Conservation (phyloP, 192 early-diverging fungal genomes). For the Lobosporangium transversale region DNA sequence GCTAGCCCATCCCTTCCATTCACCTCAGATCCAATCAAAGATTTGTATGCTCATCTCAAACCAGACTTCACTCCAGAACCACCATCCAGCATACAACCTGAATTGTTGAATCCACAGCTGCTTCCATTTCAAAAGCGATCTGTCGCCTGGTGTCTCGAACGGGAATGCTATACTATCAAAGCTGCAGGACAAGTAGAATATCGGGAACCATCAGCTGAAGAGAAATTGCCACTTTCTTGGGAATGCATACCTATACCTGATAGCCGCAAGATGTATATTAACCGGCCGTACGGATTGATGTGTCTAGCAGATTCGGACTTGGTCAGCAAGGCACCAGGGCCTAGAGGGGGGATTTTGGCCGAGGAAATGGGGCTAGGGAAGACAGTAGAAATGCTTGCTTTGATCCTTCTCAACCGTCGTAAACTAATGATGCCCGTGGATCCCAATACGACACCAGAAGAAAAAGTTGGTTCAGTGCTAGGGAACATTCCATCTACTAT, state of each 20-base stretch:
- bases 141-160: constrained; percentile 24
- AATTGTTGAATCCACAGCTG: constrained; percentile 3
- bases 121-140: constrained; percentile 27
- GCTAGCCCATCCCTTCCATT: background rate
- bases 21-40: constrained; percentile 23
- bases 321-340: background rate
- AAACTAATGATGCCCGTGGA: background rate
- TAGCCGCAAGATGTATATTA: constrained; percentile 5
- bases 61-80: constrained; percentile 4
- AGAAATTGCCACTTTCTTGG: constrained; percentile 36
- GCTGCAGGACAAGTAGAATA: constrained; percentile 17
- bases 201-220: constrained; percentile 4
- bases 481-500: too few relatives aligned
- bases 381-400: constrained; percentile 69
- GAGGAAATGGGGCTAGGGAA: constrained; percentile 80
- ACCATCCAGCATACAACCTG: constrained; percentile 13
- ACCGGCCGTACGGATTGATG: constrained; percentile 16
- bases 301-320: background rate
- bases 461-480: too few relatives aligned
- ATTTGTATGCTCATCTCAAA: constrained; percentile 23
- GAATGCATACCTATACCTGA: constrained; percentile 3
- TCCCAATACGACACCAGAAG: background rate
- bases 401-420: constrained; percentile 61
- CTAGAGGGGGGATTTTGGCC: constrained; percentile 58
- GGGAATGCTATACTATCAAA: constrained; percentile 21